Evolutionary conservation across 306 rosid genomes (phyloP), one percentile per base, ranked within the genome.

Genomic region (Parietaria judaica): DNA sequence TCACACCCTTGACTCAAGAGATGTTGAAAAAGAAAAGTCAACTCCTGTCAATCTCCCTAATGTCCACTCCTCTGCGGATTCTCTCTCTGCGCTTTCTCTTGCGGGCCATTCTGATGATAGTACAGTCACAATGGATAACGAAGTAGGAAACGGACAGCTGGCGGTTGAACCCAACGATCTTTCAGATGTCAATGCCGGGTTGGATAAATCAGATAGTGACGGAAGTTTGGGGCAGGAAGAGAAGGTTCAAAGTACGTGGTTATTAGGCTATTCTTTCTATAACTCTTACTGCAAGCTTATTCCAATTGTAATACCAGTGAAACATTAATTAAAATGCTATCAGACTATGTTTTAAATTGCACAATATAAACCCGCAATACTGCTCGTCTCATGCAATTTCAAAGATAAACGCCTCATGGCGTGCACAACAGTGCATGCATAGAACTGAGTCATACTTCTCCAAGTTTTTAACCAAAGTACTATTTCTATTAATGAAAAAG

Each of bases 31-130:
- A 64, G 76, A 56, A 66, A 82, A 74, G 57, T 51, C 75, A 38
- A 41, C 51, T 57, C 59, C 82, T 75, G 69, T 64, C 35, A 38
- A 66, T 34, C 34, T 61, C 36, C 54, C 86, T 10, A 58, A 64
- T 66, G 73, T 71, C 56, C 53, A 51, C 51, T 58, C 85, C 70
- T 58, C 85, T 72, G 71, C 69, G 34, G 94, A 88, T 75, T 69
- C 86, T 46, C 64, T 70, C 17, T 60, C 70, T 66, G 76, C 43
- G 41, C 72, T 77, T 58, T 66, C 83, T 35, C 43, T 64, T 65
- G 57, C 66, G 23, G 56, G 10, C 43, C 60, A 70, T 63, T 57
- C 69, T 60, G 67, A n/a, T 49, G 60, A 61, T 65, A 62, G 54
- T 45, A 53, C 49, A 36, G 63, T 72, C 72, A 67, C 69, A 46